phyloP scores from a whole-genome alignment of 179 eudicot genomes.

The Spinacia oleracea region DNA sequence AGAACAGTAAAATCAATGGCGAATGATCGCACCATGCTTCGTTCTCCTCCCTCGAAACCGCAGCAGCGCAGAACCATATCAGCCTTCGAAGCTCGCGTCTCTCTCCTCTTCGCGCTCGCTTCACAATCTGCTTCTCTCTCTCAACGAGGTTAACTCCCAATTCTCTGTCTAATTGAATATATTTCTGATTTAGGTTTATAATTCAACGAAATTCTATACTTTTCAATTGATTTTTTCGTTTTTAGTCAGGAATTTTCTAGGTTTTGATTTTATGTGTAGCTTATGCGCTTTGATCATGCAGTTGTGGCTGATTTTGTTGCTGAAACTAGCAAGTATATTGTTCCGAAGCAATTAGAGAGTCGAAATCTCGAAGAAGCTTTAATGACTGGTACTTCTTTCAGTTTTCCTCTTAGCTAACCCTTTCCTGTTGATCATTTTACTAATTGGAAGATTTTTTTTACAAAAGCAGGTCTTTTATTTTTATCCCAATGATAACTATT shows the following conservation, averaged over 20 bases:
- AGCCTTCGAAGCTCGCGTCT: constrained; percentile 68
- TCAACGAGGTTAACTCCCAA: constrained; percentile 48
- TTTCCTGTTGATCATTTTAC: not conserved
- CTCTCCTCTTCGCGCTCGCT: constrained; percentile 83
- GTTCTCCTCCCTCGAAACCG: constrained; percentile 12
- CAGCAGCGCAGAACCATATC: constrained; percentile 34
- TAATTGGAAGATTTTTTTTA: too few species aligned
- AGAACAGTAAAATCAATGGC: constrained; percentile 27
- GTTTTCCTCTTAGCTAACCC: not conserved
- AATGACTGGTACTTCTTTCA: constrained; percentile 59
- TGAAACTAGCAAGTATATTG: constrained; percentile 69
- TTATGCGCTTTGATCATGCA: constrained; percentile 21
- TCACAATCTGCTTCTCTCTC: constrained; percentile 71
- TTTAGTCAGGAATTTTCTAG: not conserved
- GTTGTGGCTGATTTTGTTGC: constrained; percentile 63
- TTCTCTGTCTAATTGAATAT: not conserved
- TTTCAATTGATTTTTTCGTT: not conserved
- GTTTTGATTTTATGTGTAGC: constrained; percentile 1
- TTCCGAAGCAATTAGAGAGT: constrained; percentile 67
- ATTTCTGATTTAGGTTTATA: not conserved
- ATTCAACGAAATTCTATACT: not conserved
- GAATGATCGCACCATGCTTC: constrained; percentile 23
- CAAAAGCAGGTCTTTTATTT: too few species aligned
- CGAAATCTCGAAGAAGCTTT: constrained; percentile 81
- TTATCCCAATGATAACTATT: too few species aligned